A percentile compares a stretch with the other conserved stretches of the same genome.
Conservation (phyloP, 2,329 filamentous ascomycete genomes). For the Alternaria sp. region DNA sequence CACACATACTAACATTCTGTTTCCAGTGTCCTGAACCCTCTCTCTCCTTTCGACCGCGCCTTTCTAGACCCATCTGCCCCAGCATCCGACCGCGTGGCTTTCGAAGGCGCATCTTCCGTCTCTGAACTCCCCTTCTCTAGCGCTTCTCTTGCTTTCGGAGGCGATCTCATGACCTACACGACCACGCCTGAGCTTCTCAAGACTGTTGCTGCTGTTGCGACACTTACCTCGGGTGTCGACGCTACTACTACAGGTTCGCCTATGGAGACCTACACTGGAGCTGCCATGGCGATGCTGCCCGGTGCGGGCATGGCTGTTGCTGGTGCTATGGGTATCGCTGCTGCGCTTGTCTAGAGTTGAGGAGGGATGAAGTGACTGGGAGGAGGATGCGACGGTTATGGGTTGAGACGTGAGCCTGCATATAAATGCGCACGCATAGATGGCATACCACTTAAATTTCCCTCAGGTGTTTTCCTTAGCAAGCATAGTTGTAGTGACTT, state of each 20-base stretch:
- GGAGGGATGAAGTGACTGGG: too few species aligned
- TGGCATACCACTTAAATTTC: neutral
- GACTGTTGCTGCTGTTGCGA: constrained; percentile 31
- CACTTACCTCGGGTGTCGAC: constrained; percentile 3
- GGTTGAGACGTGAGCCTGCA: neutral
- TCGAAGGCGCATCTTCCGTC: constrained; percentile 25
- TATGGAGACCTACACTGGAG: constrained; percentile 5
- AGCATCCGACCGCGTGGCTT: constrained; percentile 28
- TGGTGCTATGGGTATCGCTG: constrained; percentile 1
- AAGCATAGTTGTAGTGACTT: neutral
- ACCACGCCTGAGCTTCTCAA: constrained; percentile 32
- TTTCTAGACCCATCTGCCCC: constrained; percentile 22
- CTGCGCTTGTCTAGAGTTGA: neutral
- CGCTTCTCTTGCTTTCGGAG: constrained; percentile 23
- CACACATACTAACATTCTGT: neutral
- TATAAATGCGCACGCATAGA: neutral
- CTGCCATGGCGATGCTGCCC: neutral
- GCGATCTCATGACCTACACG: constrained; percentile 29
- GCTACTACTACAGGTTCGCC: neutral
- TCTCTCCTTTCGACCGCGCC: constrained; percentile 24
- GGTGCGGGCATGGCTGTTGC: constrained; percentile 1
- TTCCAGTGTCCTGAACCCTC: constrained; percentile 20
- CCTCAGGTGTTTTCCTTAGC: neutral
- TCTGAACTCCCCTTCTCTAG: constrained; percentile 23
- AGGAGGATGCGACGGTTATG: neutral